Conservation (phyloP, 2,329 filamentous ascomycete genomes). For the Ceratocystis cubensis region DNA sequence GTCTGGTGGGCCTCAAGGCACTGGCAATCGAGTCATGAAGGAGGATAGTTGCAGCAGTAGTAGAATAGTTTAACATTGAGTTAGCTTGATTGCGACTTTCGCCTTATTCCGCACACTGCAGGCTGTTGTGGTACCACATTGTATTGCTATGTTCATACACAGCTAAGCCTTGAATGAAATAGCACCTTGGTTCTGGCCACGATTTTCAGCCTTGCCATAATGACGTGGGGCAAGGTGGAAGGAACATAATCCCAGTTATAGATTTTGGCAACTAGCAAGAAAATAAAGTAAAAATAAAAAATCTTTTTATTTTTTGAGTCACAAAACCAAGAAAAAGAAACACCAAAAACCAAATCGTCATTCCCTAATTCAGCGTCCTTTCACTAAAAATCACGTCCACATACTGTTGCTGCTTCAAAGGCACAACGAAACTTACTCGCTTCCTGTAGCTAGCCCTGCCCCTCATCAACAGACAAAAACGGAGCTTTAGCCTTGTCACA, state of each 20-base stretch:
- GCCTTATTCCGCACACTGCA: too few species aligned
- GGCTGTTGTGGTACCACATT: too few species aligned
- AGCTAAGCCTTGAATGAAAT: too few species aligned
- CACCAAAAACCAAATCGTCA: not conserved
- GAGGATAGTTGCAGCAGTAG: not conserved
- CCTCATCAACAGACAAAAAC: not conserved
- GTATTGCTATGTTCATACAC: too few species aligned
- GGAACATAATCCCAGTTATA: not conserved
- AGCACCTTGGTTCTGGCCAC: not conserved
- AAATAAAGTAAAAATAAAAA: not conserved
- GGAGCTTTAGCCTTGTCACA: too few species aligned
- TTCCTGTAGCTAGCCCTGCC: not conserved
- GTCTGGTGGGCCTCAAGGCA: constrained; percentile 66
- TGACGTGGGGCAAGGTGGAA: not conserved
- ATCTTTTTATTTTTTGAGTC: not conserved
- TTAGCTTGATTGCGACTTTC: too few species aligned
- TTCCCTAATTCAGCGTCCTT: too few species aligned
- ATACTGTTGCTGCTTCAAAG: not conserved
- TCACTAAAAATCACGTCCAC: not conserved
- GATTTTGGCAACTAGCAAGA: not conserved
- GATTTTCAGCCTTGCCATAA: not conserved
- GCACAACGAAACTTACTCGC: not conserved
- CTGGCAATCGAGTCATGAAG: constrained; percentile 57
- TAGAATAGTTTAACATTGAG: too few species aligned
- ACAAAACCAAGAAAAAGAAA: not conserved